These are phyloP conservation scores for Calonectria hongkongensis DNA, from an alignment of 2,329 filamentous ascomycete genomes.

Conservation along the genomic window DNA sequence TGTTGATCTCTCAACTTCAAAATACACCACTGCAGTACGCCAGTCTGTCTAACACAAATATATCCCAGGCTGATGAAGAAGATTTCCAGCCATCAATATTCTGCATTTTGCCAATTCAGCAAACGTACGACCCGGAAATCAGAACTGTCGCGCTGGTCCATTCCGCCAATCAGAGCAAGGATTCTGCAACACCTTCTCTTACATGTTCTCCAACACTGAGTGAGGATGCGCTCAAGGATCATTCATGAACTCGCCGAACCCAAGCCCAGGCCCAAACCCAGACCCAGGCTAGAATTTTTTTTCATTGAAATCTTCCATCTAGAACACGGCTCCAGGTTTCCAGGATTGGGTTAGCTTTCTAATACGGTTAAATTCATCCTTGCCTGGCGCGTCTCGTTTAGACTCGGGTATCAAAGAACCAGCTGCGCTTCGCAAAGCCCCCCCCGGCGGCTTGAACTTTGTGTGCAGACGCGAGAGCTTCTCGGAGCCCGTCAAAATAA, in stretches of 20 bases:
- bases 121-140: neutral
- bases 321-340: neutral
- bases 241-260: neutral
- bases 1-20: neutral
- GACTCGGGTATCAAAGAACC: constrained; percentile 18
- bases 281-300: neutral
- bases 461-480: too few species aligned
- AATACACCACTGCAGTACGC: neutral
- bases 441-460: too few species aligned
- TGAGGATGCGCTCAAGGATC: neutral
- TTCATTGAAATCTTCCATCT: constrained; percentile 6
- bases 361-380: constrained; percentile 23
- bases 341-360: constrained; percentile 9
- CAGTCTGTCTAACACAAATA: neutral
- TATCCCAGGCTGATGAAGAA: neutral
- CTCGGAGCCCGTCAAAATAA: neutral
- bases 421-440: neutral
- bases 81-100: neutral
- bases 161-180: neutral
- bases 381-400: constrained; percentile 15
- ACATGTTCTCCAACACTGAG: neutral
- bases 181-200: neutral
- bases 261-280: neutral
- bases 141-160: neutral
- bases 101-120: neutral